phyloP scores from a whole-genome alignment of 2,329 filamentous ascomycete genomes.

The Epichloe baconii region DNA sequence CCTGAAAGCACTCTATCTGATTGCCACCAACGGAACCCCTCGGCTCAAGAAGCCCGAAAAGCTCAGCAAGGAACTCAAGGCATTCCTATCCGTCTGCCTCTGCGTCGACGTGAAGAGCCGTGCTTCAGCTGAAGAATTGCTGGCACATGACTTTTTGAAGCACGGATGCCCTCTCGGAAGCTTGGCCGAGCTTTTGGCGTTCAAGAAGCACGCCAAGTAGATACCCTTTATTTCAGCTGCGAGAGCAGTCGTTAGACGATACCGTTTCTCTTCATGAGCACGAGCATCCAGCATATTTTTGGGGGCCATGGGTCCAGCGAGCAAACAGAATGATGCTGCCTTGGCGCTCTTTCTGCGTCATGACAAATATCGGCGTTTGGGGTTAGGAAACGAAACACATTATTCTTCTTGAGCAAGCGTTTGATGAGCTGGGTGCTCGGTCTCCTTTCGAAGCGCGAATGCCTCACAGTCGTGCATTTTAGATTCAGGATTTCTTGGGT shows the following conservation, averaged over 20 bases:
- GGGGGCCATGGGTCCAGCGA: conserved; percentile 1
- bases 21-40: conserved; percentile 94
- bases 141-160: conserved; percentile 88
- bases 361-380: conserved; percentile 6
- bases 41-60: conserved; percentile 97
- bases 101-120: conserved; percentile 94
- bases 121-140: conserved; percentile 78
- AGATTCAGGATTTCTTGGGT: background rate
- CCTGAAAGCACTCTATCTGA: conserved; percentile 90
- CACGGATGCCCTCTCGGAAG: conserved; percentile 75
- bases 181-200: conserved; percentile 76
- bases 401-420: conserved; percentile 3
- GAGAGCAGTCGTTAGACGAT: background rate
- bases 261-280: background rate
- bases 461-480: background rate
- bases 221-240: background rate
- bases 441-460: background rate
- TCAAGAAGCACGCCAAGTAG: conserved; percentile 62
- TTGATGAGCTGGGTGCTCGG: conserved; percentile 1
- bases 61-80: conserved; percentile 93
- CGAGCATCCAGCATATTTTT: background rate
- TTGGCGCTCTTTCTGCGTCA: background rate
- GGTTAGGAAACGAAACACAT: background rate
- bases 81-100: conserved; percentile 88
- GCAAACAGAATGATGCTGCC: conserved; percentile 7